Conservation (phyloP, 345 rosid species). For the Arabidopsis arenosa region DNA sequence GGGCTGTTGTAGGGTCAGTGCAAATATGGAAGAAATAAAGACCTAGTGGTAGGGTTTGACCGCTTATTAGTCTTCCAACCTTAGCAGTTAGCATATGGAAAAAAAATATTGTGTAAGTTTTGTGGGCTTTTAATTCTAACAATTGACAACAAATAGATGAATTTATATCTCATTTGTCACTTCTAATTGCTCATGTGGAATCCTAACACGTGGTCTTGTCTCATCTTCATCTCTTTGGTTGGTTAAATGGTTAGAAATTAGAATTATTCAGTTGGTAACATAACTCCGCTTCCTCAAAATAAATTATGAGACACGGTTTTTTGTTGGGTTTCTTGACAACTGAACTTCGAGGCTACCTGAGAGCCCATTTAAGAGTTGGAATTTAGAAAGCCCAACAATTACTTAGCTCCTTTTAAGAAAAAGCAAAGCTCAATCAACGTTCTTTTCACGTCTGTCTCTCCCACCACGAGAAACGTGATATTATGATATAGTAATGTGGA, state of each 20-base stretch:
- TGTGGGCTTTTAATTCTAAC: too few species aligned
- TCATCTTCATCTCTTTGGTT: neutral
- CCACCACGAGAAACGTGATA: neutral
- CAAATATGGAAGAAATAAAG: constrained; percentile 4
- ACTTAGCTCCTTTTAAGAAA: neutral
- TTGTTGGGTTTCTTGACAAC: neutral
- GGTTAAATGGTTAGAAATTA: neutral
- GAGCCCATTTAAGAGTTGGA: constrained; percentile 17
- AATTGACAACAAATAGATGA: too few species aligned
- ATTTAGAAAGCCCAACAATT: constrained; percentile 7
- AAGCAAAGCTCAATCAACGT: neutral
- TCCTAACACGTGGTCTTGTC: neutral
- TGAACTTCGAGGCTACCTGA: neutral
- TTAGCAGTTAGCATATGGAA: neutral
- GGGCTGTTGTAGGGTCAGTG: constrained; percentile 31
- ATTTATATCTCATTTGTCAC: too few species aligned
- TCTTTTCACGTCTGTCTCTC: neutral
- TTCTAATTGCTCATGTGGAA: neutral
- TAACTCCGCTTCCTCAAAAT: neutral
- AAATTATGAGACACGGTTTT: neutral
- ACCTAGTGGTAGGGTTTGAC: constrained; percentile 14
- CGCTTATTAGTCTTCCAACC: neutral
- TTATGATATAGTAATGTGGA: neutral
- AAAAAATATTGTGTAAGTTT: too few species aligned
- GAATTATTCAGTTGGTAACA: neutral